Evolutionary conservation across 2,329 filamentous ascomycete genomes (phyloP), one percentile per base, ranked within the genome.

Genomic region (Talaromyces sp.): DNA sequence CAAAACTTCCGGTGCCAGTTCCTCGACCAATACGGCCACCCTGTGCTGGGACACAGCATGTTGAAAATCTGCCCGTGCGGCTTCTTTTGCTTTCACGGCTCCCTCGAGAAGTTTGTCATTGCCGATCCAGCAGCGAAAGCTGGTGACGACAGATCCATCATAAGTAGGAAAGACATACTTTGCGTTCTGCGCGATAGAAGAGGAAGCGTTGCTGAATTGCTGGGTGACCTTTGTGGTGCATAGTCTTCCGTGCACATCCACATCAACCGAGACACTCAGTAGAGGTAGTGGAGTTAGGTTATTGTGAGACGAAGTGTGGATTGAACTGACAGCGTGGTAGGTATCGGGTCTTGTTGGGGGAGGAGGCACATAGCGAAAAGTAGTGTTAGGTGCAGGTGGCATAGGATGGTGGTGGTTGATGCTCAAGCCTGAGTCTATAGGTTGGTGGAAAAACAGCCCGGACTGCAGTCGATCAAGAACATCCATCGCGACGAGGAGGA

Each of bases 1-100:
- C 52, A 67, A 67, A 27, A 67, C 55, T 39, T 65, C 64, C 28
- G 54, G 54, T 11, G 33, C 32, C 27, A 42, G 10, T 44, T 56
- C 54, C 25, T 56, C 54, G 44, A 56, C 32, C 33, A 56, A 25
- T 17, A 42, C 54, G 15, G 54, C 54, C 11, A 56, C 33, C 32
- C 44, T 42, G 32, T 27, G 32, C 39, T 56, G 32, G n/a, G 32
- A 27, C 3, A 56, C 54, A 27, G 54, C 54, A 17, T 44, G 32
- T 27, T 56, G 33, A 22, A 42, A 56, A 4, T 42, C 54, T 42
- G 32, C 32, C 25, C 11, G n/a, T 39, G 54, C 54, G 10, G 19
- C 54, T 27, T 44, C 54, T 28, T 56, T 56, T 6, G 54, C 54
- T 25, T 56, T 56, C 9, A 56, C 54, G 9, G 32, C 54, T 44